A percentile compares a stretch with the other conserved stretches of the same genome.
phyloP scores from a whole-genome alignment of 768 basidiomycete genomes.

The Leccinum longicurvipes region DNA sequence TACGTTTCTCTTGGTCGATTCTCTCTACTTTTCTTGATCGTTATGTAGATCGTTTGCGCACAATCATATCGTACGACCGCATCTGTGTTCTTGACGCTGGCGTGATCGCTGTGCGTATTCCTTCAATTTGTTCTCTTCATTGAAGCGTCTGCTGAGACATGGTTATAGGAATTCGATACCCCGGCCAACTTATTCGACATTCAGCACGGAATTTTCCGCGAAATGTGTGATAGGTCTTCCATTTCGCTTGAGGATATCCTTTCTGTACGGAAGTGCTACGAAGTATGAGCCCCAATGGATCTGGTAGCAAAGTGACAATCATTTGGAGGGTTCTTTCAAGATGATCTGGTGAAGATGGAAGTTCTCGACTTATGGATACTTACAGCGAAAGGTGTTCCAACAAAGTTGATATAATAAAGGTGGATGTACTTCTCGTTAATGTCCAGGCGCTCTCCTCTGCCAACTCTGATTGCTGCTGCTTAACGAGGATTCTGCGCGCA shows the following conservation, averaged over 20 bases:
- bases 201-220: constrained; percentile 67
- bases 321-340: too few relatives aligned
- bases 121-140: neutral
- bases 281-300: constrained; percentile 4
- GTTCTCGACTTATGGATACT: neutral
- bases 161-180: constrained; percentile 71
- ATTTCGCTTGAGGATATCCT: constrained; percentile 71
- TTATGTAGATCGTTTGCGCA: constrained; percentile 68
- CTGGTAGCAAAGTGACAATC: neutral
- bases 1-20: constrained; percentile 35
- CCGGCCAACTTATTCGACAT: constrained; percentile 61
- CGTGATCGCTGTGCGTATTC: constrained; percentile 55
- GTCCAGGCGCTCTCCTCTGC: constrained; percentile 1
- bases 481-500: constrained; percentile 21
- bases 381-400: neutral
- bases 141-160: neutral
- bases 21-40: neutral
- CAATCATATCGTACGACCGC: constrained; percentile 85
- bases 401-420: neutral
- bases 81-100: constrained; percentile 88
- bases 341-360: too few relatives aligned
- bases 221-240: constrained; percentile 81
- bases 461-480: constrained; percentile 13
- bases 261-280: constrained; percentile 33
- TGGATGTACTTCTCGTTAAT: neutral